These are phyloP conservation scores for Epichloe elymi DNA, from an alignment of 2,329 filamentous ascomycete species.

Conservation along the genomic window DNA sequence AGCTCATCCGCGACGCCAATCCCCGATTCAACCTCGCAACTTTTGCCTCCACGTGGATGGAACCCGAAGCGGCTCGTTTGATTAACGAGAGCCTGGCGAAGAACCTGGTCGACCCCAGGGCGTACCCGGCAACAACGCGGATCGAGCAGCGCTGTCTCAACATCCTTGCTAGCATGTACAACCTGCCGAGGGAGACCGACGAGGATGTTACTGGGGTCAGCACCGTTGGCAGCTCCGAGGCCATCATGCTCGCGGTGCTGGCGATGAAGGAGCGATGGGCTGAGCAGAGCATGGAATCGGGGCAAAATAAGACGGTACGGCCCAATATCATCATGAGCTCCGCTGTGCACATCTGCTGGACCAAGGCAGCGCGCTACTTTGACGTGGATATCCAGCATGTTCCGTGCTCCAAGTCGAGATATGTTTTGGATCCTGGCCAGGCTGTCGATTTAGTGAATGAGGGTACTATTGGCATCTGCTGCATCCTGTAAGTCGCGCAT, in stretches of 20 bases:
- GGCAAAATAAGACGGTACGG: conserved; percentile 16
- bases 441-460: conserved; percentile 28
- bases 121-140: conserved; percentile 68
- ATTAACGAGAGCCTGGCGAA: conserved; percentile 88
- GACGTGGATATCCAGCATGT: conserved; percentile 83
- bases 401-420: conserved; percentile 48
- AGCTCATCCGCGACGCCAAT: too few species aligned
- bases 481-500: too few species aligned
- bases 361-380: conserved; percentile 81
- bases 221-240: conserved; percentile 80
- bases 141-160: conserved; percentile 87
- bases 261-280: conserved; percentile 35
- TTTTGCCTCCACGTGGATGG: too few species aligned
- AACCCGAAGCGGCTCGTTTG: conserved; percentile 3
- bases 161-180: conserved; percentile 83
- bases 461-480: background rate
- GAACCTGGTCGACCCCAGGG: conserved; percentile 89
- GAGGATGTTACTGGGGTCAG: conserved; percentile 56
- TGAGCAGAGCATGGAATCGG: conserved; percentile 55
- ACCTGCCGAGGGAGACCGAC: conserved; percentile 58
- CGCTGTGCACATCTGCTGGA: conserved; percentile 94
- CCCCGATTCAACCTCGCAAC: too few species aligned
- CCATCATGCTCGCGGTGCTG: conserved; percentile 47
- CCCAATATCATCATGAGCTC: conserved; percentile 95
- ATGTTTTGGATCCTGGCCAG: conserved; percentile 49